Base-by-base conservation (phyloP, 2,329 filamentous ascomycete genomes). In the Hypoxylon rubiginosum region DNA sequence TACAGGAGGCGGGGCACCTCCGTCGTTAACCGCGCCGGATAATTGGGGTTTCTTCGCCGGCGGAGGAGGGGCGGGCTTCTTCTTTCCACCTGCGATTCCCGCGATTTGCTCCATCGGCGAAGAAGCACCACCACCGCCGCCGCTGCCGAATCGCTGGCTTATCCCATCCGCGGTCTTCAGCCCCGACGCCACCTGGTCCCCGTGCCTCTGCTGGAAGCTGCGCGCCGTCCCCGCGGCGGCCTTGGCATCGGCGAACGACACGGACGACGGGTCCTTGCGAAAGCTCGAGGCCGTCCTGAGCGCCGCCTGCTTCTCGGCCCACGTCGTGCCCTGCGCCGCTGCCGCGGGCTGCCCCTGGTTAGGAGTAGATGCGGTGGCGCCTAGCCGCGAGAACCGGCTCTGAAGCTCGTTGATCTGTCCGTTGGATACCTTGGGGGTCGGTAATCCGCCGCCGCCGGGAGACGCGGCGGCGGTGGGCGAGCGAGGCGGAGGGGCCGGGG, bases 191-290 rank as follows among this genome's bases (percentile, higher is more conserved):
- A 92, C 86, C 75, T 92, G 88, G 17, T 90, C 90, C 3, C 90
- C 87, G 72, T 93, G 90, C 28, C 90, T 81, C 74, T 92, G 87
- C 13, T 89, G 88, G 76, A 93, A 92, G 73, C 91, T 90, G 68
- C 88, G 90, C 41, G 86, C 85, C 39, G 88, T 91, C 28, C 83
- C 82, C 1, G 87, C 90, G 13, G 88, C 86, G 41, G 82, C 79
- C 63, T 82, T 83, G 8, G 86, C 83, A 72, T 92, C 88, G 4
- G 86, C 79, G 2, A 89, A 68, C 0, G 87, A 89, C 1, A 91
- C 86, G 1, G 86, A 86, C 3, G 86, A 85, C 1, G 89, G 88
- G 70, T 91, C 84, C 67, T 86, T 87, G 54, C 85, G 85, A 60
- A 91, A 84, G 11, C 82, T 81, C 24, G 84, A 82, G 0, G 88